Evolutionary conservation across 352 stramenopile genomes (phyloP).

Genomic region (Phytophthora syringae): DNA sequence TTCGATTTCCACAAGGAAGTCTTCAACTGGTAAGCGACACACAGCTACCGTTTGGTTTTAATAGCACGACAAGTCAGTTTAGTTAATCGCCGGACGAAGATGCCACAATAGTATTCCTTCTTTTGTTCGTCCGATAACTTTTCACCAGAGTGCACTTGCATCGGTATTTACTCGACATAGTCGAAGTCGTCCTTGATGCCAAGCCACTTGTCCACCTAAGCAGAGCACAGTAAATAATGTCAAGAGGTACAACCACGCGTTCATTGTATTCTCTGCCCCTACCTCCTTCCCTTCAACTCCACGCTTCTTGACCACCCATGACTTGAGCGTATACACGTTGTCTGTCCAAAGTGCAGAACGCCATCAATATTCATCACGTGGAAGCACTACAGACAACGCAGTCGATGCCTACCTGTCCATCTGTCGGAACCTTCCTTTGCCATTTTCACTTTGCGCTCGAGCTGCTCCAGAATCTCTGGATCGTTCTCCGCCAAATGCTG

Average conservation of each 20-base stretch:
- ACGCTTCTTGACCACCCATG: constrained; percentile 84
- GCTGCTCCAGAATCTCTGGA: constrained; percentile 64
- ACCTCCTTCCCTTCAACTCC: constrained; percentile 69
- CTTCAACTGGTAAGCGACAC: constrained; percentile 71
- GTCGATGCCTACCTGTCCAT: constrained; percentile 87
- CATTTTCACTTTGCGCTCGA: constrained; percentile 64
- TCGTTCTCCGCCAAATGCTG: constrained; percentile 81
- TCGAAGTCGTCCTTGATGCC: constrained; percentile 89
- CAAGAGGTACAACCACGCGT: not conserved
- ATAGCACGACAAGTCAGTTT: constrained; percentile 22
- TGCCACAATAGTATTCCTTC: constrained; percentile 29
- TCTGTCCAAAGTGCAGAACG: constrained; percentile 43
- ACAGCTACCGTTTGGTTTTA: constrained; percentile 14
- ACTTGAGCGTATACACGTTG: constrained; percentile 84
- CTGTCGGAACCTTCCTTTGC: constrained; percentile 77
- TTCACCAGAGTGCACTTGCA: not conserved
- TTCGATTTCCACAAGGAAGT: constrained; percentile 90
- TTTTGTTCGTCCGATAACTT: constrained; percentile 8
- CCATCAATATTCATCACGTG: not conserved
- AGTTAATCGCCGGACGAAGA: constrained; percentile 24
- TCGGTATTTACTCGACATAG: constrained; percentile 66
- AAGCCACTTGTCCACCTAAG: constrained; percentile 86
- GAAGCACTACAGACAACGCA: not conserved
- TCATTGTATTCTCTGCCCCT: not conserved
- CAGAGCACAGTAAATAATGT: not conserved